A percentile compares a stretch with the other conserved stretches of the same genome.
These are phyloP conservation scores for Sporobolomyces roseus DNA, from an alignment of 768 basidiomycete species.

Conservation along the genomic window DNA sequence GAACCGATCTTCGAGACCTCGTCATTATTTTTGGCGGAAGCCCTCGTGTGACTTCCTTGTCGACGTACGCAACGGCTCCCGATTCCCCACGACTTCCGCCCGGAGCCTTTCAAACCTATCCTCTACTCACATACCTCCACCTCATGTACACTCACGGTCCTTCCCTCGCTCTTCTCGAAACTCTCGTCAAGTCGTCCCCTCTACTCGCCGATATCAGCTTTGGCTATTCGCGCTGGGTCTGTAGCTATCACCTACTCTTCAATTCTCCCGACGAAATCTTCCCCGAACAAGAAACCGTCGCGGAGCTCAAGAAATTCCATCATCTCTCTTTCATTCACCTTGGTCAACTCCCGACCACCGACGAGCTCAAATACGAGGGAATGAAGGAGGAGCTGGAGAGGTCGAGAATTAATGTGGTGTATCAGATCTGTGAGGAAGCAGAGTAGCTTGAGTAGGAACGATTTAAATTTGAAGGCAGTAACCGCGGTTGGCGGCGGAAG, in stretches of 20 bases:
- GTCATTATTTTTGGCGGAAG: no score
- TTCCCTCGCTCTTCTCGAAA: neutral
- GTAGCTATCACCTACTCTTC: neutral
- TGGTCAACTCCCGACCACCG: neutral
- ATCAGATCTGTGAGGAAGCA: neutral
- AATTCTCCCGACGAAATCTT: neutral
- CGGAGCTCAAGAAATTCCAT: neutral
- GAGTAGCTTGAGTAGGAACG: no score
- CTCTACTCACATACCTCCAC: neutral
- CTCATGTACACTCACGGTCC: neutral
- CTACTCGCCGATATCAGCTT: neutral
- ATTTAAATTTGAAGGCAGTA: no score
- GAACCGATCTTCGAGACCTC: no score
- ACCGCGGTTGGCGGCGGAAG: no score
- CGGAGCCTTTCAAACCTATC: neutral
- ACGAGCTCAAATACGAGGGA: neutral
- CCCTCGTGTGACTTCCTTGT: no score
- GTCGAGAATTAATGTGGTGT: neutral
- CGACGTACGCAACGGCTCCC: no score
- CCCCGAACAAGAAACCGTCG: neutral
- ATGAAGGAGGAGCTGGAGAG: neutral
- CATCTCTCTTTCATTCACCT: neutral
- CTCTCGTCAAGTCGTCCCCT: neutral
- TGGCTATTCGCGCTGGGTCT: neutral
- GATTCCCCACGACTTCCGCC: neutral